Percentiles rank a stretch among this genome's conserved stretches.
These are phyloP conservation scores for Calocera cornea DNA, from an alignment of 768 basidiomycete genomes.

Conservation along the genomic window DNA sequence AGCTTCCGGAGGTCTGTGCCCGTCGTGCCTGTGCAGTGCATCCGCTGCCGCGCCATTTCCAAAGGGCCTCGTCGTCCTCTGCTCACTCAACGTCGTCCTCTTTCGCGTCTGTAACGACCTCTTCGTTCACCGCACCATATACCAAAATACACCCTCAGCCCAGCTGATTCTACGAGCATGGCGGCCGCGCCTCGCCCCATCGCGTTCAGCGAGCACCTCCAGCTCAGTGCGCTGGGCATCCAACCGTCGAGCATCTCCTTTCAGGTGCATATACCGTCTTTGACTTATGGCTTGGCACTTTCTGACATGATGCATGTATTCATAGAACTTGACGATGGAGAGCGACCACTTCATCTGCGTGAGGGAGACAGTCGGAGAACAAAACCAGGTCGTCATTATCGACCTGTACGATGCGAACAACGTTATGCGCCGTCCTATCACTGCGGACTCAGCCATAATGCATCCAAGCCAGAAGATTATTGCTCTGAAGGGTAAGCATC, in stretches of 20 bases:
- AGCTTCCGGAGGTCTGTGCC: background rate
- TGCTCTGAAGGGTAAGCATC: conserved; percentile 63
- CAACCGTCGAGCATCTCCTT: conserved; percentile 97
- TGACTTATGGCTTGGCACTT: conserved; percentile 10
- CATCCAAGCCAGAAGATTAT: conserved; percentile 93
- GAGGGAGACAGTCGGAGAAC: conserved; percentile 86
- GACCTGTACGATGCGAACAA: conserved; percentile 96
- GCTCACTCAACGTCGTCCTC: background rate
- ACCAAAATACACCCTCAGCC: background rate
- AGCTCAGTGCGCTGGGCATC: conserved; percentile 89
- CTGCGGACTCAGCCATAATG: conserved; percentile 99
- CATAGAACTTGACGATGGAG: conserved; percentile 81
- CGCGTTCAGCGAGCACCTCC: conserved; percentile 78
- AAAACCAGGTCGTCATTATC: conserved; percentile 97
- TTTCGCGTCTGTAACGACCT: background rate
- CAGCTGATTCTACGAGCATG: background rate
- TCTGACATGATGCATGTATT: background rate
- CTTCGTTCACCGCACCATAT: background rate
- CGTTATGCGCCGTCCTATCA: conserved; percentile 88
- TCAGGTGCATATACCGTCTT: conserved; percentile 45
- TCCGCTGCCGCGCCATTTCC: background rate
- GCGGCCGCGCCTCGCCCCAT: conserved; percentile 46
- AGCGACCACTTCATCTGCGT: conserved; percentile 98
- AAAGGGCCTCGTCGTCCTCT: background rate
- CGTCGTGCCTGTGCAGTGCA: background rate